A percentile compares a stretch with the other conserved stretches of the same genome.
Evolutionary conservation across 208 protist species (phyloP).

Genomic region (Herpetomonas muscarum): DNA sequence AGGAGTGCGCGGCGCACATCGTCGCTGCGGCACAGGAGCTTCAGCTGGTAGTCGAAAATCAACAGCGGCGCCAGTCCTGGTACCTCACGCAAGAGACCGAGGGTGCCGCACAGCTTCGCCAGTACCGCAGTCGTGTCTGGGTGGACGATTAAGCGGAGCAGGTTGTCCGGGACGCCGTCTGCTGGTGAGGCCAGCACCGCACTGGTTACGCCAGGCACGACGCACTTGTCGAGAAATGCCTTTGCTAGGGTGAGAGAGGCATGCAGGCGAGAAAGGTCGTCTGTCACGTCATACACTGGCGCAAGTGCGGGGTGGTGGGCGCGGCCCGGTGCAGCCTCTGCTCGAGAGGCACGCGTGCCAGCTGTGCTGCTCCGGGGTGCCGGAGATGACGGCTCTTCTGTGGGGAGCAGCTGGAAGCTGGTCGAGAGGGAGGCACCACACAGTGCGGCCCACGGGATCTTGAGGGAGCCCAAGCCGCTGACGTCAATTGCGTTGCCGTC

Average conservation of each 20-base stretch:
- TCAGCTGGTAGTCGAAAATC: conserved; percentile 54
- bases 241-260: too few species aligned
- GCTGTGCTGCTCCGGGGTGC: too few species aligned
- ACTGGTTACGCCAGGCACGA: too few species aligned
- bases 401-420: conserved; percentile 5
- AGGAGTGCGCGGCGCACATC: conserved; percentile 31
- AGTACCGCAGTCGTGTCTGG: conserved; percentile 19
- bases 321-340: too few species aligned
- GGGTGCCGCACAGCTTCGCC: conserved; percentile 18
- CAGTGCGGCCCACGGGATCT: conserved; percentile 31
- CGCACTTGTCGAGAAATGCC: too few species aligned
- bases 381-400: too few species aligned
- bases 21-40: conserved; percentile 29
- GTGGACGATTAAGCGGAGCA: conserved; percentile 8
- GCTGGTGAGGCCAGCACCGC: too few species aligned
- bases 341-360: too few species aligned
- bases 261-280: too few species aligned
- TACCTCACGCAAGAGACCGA: conserved; percentile 30
- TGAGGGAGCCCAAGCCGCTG: conserved; percentile 18
- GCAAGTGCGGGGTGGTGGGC: too few species aligned
- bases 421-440: conserved; percentile 5
- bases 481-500: conserved; percentile 18
- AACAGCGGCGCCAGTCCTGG: conserved; percentile 42
- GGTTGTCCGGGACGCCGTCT: too few species aligned
- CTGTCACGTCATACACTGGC: too few species aligned